These are phyloP conservation scores for Cotoneaster glaucophyllus DNA, from an alignment of 306 rosid species.

Conservation along the genomic window DNA sequence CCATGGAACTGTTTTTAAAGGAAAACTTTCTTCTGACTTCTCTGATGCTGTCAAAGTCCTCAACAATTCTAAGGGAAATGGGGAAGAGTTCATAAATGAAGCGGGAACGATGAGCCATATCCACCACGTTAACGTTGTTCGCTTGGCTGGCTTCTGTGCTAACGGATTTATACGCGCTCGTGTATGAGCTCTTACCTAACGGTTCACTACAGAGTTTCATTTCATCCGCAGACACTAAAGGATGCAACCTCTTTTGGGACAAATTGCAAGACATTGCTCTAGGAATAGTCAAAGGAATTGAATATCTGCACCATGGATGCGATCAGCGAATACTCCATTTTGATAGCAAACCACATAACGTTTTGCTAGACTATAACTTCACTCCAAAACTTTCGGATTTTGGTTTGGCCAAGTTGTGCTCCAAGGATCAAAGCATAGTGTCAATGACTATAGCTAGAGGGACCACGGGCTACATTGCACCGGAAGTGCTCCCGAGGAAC, in stretches of 20 bases:
- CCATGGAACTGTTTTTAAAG: slow-evolving; percentile 28
- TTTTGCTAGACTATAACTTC: no score
- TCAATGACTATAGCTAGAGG: slow-evolving; percentile 29
- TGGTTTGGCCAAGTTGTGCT: slow-evolving; percentile 34
- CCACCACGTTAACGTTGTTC: slow-evolving; percentile 32
- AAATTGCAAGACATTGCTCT: no score
- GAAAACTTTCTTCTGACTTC: slow-evolving; percentile 11
- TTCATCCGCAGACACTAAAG: neutral
- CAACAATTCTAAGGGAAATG: neutral
- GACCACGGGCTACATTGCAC: slow-evolving; percentile 37
- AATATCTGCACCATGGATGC: no score
- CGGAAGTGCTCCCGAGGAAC: slow-evolving; percentile 25
- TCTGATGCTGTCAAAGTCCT: neutral
- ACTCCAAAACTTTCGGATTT: slow-evolving; percentile 29
- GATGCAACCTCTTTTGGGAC: no score
- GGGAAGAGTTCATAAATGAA: slow-evolving; percentile 9
- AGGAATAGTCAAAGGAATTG: no score
- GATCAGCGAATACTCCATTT: no score
- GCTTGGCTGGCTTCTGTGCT: slow-evolving; percentile 34
- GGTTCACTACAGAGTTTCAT: slow-evolving; percentile 18
- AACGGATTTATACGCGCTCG: slow-evolving; percentile 30
- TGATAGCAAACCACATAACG: no score
- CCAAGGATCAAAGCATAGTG: slow-evolving; percentile 26
- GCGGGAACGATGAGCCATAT: slow-evolving; percentile 25
- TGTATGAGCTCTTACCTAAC: slow-evolving; percentile 24